These are phyloP conservation scores for Lyophyllum atratum DNA, from an alignment of 768 basidiomycete genomes.

Conservation along the genomic window DNA sequence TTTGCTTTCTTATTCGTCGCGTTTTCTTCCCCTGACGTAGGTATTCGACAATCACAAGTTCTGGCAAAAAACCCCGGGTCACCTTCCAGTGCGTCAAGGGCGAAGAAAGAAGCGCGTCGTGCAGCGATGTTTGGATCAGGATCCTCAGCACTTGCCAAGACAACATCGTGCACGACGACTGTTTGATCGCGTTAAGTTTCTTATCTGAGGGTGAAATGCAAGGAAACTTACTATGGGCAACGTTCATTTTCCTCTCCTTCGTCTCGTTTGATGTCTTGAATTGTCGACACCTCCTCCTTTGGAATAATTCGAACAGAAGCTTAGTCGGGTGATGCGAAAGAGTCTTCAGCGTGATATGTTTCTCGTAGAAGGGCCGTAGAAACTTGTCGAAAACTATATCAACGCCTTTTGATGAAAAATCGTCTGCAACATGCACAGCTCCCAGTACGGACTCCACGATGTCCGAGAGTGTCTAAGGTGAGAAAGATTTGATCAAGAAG, in stretches of 20 bases:
- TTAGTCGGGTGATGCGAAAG: conserved; percentile 79
- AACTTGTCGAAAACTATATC: conserved; percentile 67
- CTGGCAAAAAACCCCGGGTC: conserved; percentile 62
- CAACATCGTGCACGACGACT: conserved; percentile 72
- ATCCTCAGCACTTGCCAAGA: conserved; percentile 61
- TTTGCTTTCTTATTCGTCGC: conserved; percentile 29
- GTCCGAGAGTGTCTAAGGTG: conserved; percentile 68
- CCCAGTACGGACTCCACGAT: conserved; percentile 80
- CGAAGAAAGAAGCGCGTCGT: conserved; percentile 61
- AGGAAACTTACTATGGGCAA: conserved; percentile 8
- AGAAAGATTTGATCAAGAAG: conserved; percentile 2
- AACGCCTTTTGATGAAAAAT: conserved; percentile 61
- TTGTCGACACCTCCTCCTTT: conserved; percentile 69
- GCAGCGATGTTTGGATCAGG: conserved; percentile 53
- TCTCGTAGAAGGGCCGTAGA: conserved; percentile 78
- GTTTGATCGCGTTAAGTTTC: conserved; percentile 6
- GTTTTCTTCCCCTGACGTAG: conserved; percentile 37
- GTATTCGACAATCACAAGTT: conserved; percentile 67
- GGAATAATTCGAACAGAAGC: conserved; percentile 70
- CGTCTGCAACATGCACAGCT: conserved; percentile 77
- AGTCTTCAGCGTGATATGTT: conserved; percentile 70
- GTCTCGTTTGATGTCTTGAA: conserved; percentile 61
- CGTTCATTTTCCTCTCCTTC: conserved; percentile 8
- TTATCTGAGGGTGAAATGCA: not conserved
- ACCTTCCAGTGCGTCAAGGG: conserved; percentile 68